These are phyloP conservation scores for Herpetomonas tarakana DNA, from an alignment of 208 protist genomes.

Conservation along the genomic window DNA sequence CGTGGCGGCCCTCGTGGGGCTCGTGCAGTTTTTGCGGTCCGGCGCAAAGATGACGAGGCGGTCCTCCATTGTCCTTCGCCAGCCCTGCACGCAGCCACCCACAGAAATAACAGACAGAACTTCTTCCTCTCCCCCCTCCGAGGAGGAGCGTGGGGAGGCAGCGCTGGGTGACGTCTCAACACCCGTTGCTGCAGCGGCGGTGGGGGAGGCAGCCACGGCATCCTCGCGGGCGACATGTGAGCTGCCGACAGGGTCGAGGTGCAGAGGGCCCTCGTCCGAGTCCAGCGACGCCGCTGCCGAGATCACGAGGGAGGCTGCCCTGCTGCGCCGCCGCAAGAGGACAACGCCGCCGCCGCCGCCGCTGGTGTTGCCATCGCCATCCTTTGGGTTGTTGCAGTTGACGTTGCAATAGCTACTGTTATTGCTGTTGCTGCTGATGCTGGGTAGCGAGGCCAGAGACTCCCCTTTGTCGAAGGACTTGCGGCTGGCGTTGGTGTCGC, in stretches of 20 bases:
- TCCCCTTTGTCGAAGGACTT: background rate
- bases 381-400: background rate
- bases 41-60: slow-evolving; percentile 1
- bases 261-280: background rate
- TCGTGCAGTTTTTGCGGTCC: slow-evolving; percentile 1
- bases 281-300: background rate
- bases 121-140: background rate
- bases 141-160: background rate
- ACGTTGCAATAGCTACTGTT: background rate
- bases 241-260: background rate
- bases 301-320: background rate
- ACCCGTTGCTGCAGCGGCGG: background rate
- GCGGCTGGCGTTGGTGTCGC: background rate
- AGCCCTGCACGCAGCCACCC: slow-evolving; percentile 36
- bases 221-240: background rate
- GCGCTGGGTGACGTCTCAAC: background rate
- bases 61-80: slow-evolving; percentile 48
- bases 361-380: background rate
- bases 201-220: background rate
- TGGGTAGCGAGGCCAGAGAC: background rate
- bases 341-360: background rate
- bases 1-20: background rate
- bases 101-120: slow-evolving; percentile 2
- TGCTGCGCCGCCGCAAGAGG: background rate
- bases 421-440: background rate